Evolutionary conservation across 331 rosid species (phyloP).

Genomic region (Prunus yedoensis): DNA sequence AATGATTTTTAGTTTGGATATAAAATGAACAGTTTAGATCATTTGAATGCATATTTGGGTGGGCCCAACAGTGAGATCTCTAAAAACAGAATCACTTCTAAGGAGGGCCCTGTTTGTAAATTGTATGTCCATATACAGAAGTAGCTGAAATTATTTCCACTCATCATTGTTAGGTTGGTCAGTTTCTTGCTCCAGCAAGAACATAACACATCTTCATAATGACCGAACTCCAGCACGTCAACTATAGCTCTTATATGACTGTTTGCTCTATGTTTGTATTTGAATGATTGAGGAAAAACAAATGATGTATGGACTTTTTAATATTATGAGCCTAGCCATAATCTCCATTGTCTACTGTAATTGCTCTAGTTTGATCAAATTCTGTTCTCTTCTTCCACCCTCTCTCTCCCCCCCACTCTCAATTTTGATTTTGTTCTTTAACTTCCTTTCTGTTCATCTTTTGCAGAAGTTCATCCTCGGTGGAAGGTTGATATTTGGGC

Average conservation of each 20-base stretch:
- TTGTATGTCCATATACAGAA: neutral
- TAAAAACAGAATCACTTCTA: neutral
- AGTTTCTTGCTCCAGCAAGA: neutral
- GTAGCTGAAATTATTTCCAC: neutral
- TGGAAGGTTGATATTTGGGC: conserved; percentile 89
- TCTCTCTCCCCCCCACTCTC: neutral
- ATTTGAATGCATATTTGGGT: neutral
- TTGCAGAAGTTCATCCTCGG: conserved; percentile 79
- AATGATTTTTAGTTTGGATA: too few relatives aligned
- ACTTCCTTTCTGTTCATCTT: conserved; percentile 19
- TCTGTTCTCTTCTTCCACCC: neutral
- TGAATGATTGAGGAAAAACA: neutral
- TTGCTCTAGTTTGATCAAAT: neutral
- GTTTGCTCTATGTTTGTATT: neutral
- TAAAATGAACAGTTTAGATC: neutral
- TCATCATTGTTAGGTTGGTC: neutral
- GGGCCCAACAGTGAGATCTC: neutral
- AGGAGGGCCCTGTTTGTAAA: neutral
- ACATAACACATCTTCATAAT: neutral
- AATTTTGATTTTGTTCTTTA: neutral
- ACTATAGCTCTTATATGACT: neutral
- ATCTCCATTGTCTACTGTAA: neutral
- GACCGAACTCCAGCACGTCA: neutral
- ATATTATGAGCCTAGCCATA: neutral
- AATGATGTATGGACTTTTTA: neutral